Base-by-base conservation (phyloP, 2,329 filamentous ascomycete genomes). In the Pestalotiopsis sp. region DNA sequence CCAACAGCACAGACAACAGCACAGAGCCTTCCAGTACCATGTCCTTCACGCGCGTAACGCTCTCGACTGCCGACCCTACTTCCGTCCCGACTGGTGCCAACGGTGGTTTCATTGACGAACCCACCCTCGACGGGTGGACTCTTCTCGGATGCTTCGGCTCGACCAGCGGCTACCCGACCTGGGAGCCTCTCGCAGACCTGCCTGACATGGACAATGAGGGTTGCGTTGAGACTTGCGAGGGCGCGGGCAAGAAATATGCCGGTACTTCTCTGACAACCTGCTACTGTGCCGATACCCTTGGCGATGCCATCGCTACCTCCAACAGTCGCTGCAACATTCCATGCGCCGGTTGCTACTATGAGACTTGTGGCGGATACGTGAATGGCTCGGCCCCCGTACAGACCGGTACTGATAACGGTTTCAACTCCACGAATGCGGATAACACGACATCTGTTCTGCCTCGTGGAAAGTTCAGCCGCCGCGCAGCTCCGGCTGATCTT, bases 271-370 rank as follows among this genome's bases (percentile, higher is more conserved):
- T 78, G 36, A 68, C 76, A 12, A 76, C 75, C 25, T 87, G 85
- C 73, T 85, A 83, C 75, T 87, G 85, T 68, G 83, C 83, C 41
- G 76, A 81, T 13, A 69, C 66, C 1, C 76, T 86, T 20, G 82
- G 76, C 4, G 77, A 80, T 59, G 82, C 83, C n/a, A 77, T 72
- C 13, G 80, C 83, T 13, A 70, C 80, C 1, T 74, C 74, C 58
- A 75, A 77, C 61, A 71, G 70, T 17, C 69, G 72, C 41, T 86
- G 85, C 70, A 72, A 81, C 66, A 71, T 72, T 2, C 74, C 75
- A 0, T 86, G 85, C 69, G 82, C 84, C 0, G 84, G 84, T 2
- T 77, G 85, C 69, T 69, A 70, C 0, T 36, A 39, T 2, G 72
- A 84, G 70, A 76, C 79, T 68, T 87, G 85, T 73, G 84, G 85